A percentile compares a stretch with the other conserved stretches of the same genome.
These are phyloP conservation scores for Aulographum hederae DNA, from an alignment of 2,329 filamentous ascomycete genomes.

Conservation along the genomic window DNA sequence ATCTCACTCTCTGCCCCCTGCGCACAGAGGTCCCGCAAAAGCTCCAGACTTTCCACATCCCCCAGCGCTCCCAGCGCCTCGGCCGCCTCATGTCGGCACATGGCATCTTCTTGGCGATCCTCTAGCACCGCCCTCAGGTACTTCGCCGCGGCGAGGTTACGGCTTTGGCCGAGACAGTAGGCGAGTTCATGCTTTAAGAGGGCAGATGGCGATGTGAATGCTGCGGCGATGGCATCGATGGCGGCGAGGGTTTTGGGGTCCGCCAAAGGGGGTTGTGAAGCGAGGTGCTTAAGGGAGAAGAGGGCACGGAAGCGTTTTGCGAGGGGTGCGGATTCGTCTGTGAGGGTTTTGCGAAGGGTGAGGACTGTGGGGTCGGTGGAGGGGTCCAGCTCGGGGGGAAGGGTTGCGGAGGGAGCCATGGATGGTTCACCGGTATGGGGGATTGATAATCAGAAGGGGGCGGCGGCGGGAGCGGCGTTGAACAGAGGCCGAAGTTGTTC, in stretches of 20 bases:
- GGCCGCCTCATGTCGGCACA: constrained; percentile 92
- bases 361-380: constrained; percentile 27
- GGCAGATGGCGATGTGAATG: constrained; percentile 67
- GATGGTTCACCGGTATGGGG: background rate
- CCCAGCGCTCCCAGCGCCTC: constrained; percentile 85
- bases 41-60: constrained; percentile 50
- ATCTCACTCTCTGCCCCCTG: constrained; percentile 50
- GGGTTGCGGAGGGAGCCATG: background rate
- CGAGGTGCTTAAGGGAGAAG: constrained; percentile 92
- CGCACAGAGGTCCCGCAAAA: constrained; percentile 59
- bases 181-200: constrained; percentile 92
- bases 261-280: constrained; percentile 36
- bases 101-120: constrained; percentile 68
- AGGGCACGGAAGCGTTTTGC: constrained; percentile 86
- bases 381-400: background rate
- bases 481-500: constrained; percentile 1
- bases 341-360: constrained; percentile 56
- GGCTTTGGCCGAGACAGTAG: constrained; percentile 88
- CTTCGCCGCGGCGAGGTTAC: constrained; percentile 54
- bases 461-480: background rate
- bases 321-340: constrained; percentile 63
- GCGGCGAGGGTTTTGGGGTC: constrained; percentile 41
- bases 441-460: background rate
- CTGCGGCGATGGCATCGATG: constrained; percentile 71
- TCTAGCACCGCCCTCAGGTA: constrained; percentile 57